phyloP scores from a whole-genome alignment of 495 filamentous ascomycete species.

The Penicillium ucsense region DNA sequence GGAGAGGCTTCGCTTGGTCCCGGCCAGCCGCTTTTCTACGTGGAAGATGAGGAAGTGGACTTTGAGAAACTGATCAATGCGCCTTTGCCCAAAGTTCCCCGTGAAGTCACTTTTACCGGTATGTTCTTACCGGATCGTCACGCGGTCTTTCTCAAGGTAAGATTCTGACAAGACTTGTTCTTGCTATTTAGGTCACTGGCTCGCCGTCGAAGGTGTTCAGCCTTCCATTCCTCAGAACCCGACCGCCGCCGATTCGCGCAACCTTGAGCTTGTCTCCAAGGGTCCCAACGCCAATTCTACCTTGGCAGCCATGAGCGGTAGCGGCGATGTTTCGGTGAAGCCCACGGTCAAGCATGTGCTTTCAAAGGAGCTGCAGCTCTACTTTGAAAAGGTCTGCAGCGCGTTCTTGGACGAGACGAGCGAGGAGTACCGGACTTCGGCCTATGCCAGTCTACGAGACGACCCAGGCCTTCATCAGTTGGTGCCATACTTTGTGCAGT shows the following conservation, averaged over 20 bases:
- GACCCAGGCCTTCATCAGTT: conserved; percentile 93
- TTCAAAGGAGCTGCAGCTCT: conserved; percentile 90
- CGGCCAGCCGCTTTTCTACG: conserved; percentile 92
- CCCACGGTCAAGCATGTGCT: conserved; percentile 91
- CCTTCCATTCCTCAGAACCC: conserved; percentile 95
- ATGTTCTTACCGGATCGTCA: conserved; percentile 9
- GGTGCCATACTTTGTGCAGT: conserved; percentile 90
- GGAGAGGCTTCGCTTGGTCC: conserved; percentile 90
- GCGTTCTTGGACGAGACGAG: conserved; percentile 77
- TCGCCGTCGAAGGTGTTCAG: conserved; percentile 92
- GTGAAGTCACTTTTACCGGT: conserved; percentile 91
- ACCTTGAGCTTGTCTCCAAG: conserved; percentile 78
- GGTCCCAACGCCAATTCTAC: conserved; percentile 76
- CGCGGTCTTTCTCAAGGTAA: too few relatives aligned
- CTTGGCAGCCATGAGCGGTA: conserved; percentile 71
- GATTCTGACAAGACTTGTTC: too few relatives aligned
- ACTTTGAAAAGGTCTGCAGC: conserved; percentile 86
- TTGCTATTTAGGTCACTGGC: conserved; percentile 66
- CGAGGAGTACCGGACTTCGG: conserved; percentile 78
- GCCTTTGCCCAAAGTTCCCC: conserved; percentile 83
- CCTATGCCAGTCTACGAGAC: conserved; percentile 65
- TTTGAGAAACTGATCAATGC: conserved; percentile 98
- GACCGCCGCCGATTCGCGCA: conserved; percentile 66
- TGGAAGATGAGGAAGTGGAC: conserved; percentile 97
- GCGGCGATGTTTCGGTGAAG: conserved; percentile 71